phyloP scores from a whole-genome alignment of 1,284 basidiomycete species.

The Agaricales sp. region DNA sequence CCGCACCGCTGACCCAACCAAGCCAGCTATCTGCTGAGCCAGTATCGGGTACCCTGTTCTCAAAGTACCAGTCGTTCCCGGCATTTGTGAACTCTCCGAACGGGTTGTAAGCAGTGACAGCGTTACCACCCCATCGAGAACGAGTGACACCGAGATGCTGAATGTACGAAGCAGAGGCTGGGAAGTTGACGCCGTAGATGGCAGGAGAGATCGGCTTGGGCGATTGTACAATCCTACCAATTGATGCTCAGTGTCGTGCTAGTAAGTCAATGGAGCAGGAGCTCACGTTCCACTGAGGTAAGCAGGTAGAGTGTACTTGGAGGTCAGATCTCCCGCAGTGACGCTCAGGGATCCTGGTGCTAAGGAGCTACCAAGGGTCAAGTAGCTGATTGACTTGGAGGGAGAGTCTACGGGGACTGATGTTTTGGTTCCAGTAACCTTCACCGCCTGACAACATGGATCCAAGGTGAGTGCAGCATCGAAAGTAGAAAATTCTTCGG shows the following conservation, averaged over 20 bases:
- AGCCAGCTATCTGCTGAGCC: slow-evolving; percentile 34
- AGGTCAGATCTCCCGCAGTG: slow-evolving; percentile 25
- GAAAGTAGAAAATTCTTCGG: neutral
- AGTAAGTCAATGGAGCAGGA: neutral
- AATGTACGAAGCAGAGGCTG: slow-evolving; percentile 31
- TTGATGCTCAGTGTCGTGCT: neutral
- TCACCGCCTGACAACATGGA: slow-evolving; percentile 17
- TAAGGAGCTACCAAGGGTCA: slow-evolving; percentile 27
- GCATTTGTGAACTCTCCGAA: slow-evolving; percentile 40
- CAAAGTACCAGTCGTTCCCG: slow-evolving; percentile 43
- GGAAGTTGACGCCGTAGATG: slow-evolving; percentile 43
- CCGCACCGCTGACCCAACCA: slow-evolving; percentile 32
- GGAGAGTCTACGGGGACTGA: slow-evolving; percentile 33
- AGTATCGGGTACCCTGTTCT: slow-evolving; percentile 30
- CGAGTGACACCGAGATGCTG: slow-evolving; percentile 34
- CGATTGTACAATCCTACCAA: slow-evolving; percentile 22
- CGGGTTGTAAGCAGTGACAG: slow-evolving; percentile 42
- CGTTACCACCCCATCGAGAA: slow-evolving; percentile 43
- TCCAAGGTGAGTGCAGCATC: neutral
- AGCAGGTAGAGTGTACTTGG: slow-evolving; percentile 29
- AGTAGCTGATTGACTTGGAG: slow-evolving; percentile 33
- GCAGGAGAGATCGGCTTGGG: slow-evolving; percentile 31
- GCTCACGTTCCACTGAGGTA: slow-evolving; percentile 26
- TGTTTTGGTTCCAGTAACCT: slow-evolving; percentile 22
- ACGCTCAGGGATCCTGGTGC: slow-evolving; percentile 29